phyloP scores from a whole-genome alignment of 768 basidiomycete genomes.

The Amanita inopinata region DNA sequence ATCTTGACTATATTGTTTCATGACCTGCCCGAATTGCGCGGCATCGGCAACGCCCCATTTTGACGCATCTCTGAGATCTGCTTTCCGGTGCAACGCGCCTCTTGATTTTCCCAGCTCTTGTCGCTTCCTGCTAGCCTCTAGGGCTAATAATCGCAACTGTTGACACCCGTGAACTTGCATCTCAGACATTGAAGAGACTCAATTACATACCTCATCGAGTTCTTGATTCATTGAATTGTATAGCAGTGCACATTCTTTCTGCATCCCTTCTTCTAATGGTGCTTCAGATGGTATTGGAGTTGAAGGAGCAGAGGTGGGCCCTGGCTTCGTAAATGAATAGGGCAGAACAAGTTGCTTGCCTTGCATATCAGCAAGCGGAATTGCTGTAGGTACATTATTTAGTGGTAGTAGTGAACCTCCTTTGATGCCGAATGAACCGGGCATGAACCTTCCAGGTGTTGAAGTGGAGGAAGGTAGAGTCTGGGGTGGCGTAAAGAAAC shows the following conservation, averaged over 20 bases:
- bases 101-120: constrained; percentile 26
- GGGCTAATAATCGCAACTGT: constrained; percentile 37
- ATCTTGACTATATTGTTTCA: constrained; percentile 42
- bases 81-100: constrained; percentile 28
- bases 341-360: constrained; percentile 7
- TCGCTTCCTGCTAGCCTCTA: constrained; percentile 25
- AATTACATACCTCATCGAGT: constrained; percentile 44
- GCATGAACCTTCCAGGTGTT: no score
- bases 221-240: constrained; percentile 38
- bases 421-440: not conserved
- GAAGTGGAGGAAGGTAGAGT: constrained; percentile 2
- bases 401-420: not conserved
- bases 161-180: constrained; percentile 3
- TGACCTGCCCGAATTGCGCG: constrained; percentile 37
- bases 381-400: not conserved
- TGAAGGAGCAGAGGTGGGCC: constrained; percentile 11
- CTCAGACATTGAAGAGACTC: constrained; percentile 1
- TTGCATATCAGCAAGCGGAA: constrained; percentile 4
- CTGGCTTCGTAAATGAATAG: constrained; percentile 6
- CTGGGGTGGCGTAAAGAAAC: constrained; percentile 1
- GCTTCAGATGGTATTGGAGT: constrained; percentile 8
- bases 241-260: constrained; percentile 49
- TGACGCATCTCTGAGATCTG: constrained; percentile 34
- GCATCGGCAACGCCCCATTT: constrained; percentile 52
- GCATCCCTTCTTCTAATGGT: constrained; percentile 52